Evolutionary conservation across 495 filamentous ascomycete genomes (phyloP), one percentile per base, ranked within the genome.

Genomic region (Rusavskia elegans): DNA sequence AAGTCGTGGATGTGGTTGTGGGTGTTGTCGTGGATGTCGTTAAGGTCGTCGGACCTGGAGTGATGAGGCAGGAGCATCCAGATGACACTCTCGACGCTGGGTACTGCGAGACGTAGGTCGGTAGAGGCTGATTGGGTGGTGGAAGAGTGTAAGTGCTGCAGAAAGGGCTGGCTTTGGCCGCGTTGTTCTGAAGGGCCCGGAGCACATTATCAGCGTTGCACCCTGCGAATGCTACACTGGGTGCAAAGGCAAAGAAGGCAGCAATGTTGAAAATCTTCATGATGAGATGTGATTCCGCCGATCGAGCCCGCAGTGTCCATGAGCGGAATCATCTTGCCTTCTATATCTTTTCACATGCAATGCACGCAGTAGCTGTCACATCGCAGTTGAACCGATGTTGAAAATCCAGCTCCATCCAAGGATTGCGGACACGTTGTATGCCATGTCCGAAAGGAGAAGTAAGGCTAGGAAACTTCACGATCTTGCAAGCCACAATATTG

Each of bases 151-250:
- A 50, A n/a, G 48, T 50, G 36, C 48, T 50, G 36, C 48, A 50
- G 16, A 50, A 50, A 37, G 48, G 48, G 32, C 48, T 50, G 48
- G 48, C 48, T 35, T 37, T 35, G 30, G 48, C 29, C 6, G 16
- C 23, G 48, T 50, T 35, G 30, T 6, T 23, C 32, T 29, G 16
- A 17, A 50, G 30, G 17, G 48, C 48, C 11, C 48, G 48, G 5
- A 50, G 48, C 7, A 50, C 48, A n/a, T 50, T 50, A n/a, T 50
- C 48, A n/a, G 48, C 48, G 16, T 50, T 50, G 36, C 48, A 50
- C 1, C 10, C 30, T 37, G 27, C 48, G 20, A 50, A 25, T 35
- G 30, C 48, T 11, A 14, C 30, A 25, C 20, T 38, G n/a, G 48
- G 29, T 39, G 29, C 48, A 17, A 50, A 21, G 17, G 48, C 48